Evolutionary conservation across 2,329 filamentous ascomycete species (phyloP), one percentile per base, ranked within the genome.

Genomic region (Fusarium cicatricum): DNA sequence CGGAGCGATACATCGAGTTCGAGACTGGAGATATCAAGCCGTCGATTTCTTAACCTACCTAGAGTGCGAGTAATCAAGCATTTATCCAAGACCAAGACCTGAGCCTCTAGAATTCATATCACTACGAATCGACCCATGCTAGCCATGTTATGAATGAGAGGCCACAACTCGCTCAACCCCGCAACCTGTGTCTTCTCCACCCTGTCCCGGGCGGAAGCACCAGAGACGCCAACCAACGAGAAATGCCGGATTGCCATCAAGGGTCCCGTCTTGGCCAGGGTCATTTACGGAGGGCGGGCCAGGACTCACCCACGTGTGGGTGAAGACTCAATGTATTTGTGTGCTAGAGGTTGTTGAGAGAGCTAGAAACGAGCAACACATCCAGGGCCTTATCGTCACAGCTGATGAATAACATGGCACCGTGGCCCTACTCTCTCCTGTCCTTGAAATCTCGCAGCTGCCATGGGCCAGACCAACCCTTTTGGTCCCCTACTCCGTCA

Each of bases 211-310:
- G 4, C 33, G 16, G 17, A 38, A 46, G 17, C 52, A 34, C 40
- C 32, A 37, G 41, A 52, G 23, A 26, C 23, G 52, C 37, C 42
- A 60, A 44, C 65, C 65, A 67, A 67, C 65, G 65, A 67, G 60
- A 55, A 60, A 42, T 55, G 43, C 21, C 37, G 52, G 41, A 66
- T 67, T 67, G 50, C 47, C 59, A 60, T 67, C 58, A 66, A 44
- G 59, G 53, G 49, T 58, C 45, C 26, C 41, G 42, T n/a, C n/a
- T n/a, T n/a, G n/a, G n/a, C n/a, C 23, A 26, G 23, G 23, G 23
- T 4, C 9, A 26, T 26, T 7, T 3, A 26, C 23, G 23, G 23
- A 26, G 23, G 23, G 23, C 23, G 9, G 23, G 23, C 23, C 23
- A 8, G 9, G 23, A 26, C 23, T 26, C 23, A 10, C 21, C 21